Base-by-base conservation (phyloP, 176 grass and related monocot genomes). In the Oryza meyeriana region DNA sequence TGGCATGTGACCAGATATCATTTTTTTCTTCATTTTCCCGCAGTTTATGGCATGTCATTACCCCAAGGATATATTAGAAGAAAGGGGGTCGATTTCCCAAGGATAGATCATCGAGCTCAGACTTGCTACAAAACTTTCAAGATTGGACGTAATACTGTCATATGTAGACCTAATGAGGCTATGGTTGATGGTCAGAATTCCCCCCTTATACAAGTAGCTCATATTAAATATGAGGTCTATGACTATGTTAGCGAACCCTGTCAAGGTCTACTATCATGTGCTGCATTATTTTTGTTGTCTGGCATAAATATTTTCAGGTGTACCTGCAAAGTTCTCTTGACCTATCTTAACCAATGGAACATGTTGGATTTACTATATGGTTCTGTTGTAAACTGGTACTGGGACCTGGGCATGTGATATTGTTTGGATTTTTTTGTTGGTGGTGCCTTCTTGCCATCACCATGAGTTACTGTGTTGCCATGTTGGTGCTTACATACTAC, bases 91-190 rank as follows among this genome's bases (percentile, higher is more conserved):
- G 25, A 79, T 90, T 70, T 39, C 59, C 69, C 28, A 26, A 83
- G 79, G 69, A 71, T 86, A 87, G 77, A 87, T 64, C 61, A 35
- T 18, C 74, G 83, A 69, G 76, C 79, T 29, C 79, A 90, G 75
- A 90, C 82, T 87, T 90, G 88, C 88, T 87, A 87, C 84, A 79
- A 87, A 90, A 87, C 74, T 57, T 83, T 83, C 88, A 87, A 79
- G 88, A 83, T 87, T 75, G 84, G 84, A 70, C 84, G 69, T 83
- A 86, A 83, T 64, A 79, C 70, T 34, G 18, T 83, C 84, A 75
- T 83, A 40, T 90, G 88, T 90, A 87, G 55, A 87, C 80, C 79
- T 83, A 83, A 70, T 42, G 70, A 83, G 22, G 76, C 81, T 62
- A 61, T n/a, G 6, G 30, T 90, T 79, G 84, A 87, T 87, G 88